Evolutionary conservation across 768 basidiomycete genomes (phyloP), one percentile per base, ranked within the genome.

Genomic region (Dacryopinax spathularia): DNA sequence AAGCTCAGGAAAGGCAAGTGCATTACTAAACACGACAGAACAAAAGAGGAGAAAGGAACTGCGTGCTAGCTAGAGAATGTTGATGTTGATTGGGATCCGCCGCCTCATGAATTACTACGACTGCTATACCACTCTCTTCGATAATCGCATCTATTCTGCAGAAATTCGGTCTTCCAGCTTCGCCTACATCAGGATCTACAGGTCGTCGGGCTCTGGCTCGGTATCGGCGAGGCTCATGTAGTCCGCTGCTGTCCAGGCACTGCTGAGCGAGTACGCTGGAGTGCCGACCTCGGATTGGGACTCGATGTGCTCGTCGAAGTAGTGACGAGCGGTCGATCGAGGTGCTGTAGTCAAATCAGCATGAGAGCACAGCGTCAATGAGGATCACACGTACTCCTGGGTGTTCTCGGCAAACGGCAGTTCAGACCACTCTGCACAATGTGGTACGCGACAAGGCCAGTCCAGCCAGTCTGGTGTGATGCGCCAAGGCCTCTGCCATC

Each of bases 381-480:
- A 60, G 62, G 65, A 41, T 35, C 25, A 20, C 10, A 78, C 89
- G 72, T 72, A 90, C 93, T 97, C 68, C 87, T 84, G 4, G 96
- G 96, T 4, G 96, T 98, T 75, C 88, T 89, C 0, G 95, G 95
- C 63, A 98, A 76, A 43, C 96, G 84, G 69, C 92, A 97, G 64
- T 78, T 88, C 31, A 85, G 82, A 12, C 92, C 94, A 65, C 87
- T 91, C 73, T 95, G 93, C 69, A 94, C 75, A 68, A 97, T 93
- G 69, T 91, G 88, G 72, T 87, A 92, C 16, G 90, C 89, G 60
- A 95, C 91, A 20, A 94, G 77, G 43, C 91, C 91, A 25, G 91
- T 90, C 88, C 95, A 99, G 68, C 96, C 96, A 66, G 94, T 97
- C 74, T 99, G 96, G 75, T 99, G 96, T 4, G 93, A 96, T 1